phyloP scores from a whole-genome alignment of 345 rosid species.

The Gossypium ekmanianum region DNA sequence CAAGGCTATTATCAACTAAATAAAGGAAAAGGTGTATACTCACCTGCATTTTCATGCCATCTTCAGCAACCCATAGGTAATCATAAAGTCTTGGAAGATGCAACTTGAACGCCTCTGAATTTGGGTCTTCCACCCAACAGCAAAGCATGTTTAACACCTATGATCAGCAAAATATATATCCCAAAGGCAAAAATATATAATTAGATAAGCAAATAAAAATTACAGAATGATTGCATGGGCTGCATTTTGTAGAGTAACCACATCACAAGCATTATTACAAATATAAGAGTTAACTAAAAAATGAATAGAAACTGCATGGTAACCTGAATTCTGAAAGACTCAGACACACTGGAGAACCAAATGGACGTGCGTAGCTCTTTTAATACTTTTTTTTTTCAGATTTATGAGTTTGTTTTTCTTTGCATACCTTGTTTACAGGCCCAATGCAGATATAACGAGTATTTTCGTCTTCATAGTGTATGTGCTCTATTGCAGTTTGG shows the following conservation, averaged over 20 bases:
- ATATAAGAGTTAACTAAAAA: not conserved
- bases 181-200: not conserved
- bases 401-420: slow-evolving; percentile 4
- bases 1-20: not conserved
- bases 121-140: slow-evolving; percentile 98
- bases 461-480: slow-evolving; percentile 94
- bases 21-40: not conserved
- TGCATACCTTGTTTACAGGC: slow-evolving; percentile 84
- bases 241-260: slow-evolving; percentile 1
- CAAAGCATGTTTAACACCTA: slow-evolving; percentile 97
- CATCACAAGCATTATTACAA: not conserved
- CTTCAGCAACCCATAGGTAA: slow-evolving; percentile 95
- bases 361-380: not conserved
- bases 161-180: slow-evolving; percentile 12
- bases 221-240: not conserved
- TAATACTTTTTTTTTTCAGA: slow-evolving; percentile 2
- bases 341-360: not conserved
- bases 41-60: slow-evolving; percentile 99
- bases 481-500: slow-evolving; percentile 53
- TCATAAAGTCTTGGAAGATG: slow-evolving; percentile 87
- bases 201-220: not conserved
- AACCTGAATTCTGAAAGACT: slow-evolving; percentile 11
- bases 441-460: slow-evolving; percentile 95
- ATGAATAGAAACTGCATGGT: not conserved
- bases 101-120: slow-evolving; percentile 88